Conservation (phyloP, 352 stramenopile species). For the Pythium aristosporum region DNA sequence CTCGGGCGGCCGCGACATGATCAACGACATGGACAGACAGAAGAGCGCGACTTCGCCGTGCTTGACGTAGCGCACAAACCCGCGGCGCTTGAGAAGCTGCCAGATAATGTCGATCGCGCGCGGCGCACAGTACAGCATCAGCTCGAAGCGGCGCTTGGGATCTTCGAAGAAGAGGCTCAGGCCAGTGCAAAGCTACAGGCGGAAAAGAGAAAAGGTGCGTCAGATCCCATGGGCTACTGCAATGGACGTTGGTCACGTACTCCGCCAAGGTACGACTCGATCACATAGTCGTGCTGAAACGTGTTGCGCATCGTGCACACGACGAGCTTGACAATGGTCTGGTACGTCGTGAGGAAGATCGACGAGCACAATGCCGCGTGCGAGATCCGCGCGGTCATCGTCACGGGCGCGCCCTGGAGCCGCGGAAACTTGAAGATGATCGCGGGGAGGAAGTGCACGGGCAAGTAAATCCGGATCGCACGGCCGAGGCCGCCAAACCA, state of each 20-base stretch:
- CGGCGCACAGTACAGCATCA: constrained; percentile 83
- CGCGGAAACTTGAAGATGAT: constrained; percentile 76
- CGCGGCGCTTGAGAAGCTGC: constrained; percentile 66
- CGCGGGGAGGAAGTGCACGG: constrained; percentile 75
- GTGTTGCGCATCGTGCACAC: constrained; percentile 73
- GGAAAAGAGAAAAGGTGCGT: neutral
- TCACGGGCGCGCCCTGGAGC: constrained; percentile 47
- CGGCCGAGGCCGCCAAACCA: constrained; percentile 68
- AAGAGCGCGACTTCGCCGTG: constrained; percentile 82
- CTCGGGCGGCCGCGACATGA: constrained; percentile 76
- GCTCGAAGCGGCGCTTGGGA: constrained; percentile 77
- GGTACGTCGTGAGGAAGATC: constrained; percentile 80
- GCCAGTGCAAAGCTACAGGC: constrained; percentile 50
- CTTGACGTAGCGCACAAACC: constrained; percentile 70
- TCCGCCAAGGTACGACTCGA: constrained; percentile 46
- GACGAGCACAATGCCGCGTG: constrained; percentile 76
- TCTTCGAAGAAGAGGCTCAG: constrained; percentile 74
- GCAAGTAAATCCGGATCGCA: constrained; percentile 77
- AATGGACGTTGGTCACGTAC: constrained; percentile 31
- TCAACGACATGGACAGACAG: constrained; percentile 79
- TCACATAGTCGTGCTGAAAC: constrained; percentile 60
- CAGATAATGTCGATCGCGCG: constrained; percentile 81
- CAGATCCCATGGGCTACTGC: neutral
- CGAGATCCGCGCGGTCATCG: constrained; percentile 45
- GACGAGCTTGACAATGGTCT: constrained; percentile 74